Evolutionary conservation across 2,329 filamentous ascomycete species (phyloP).

Genomic region (Aspergillus terreus): DNA sequence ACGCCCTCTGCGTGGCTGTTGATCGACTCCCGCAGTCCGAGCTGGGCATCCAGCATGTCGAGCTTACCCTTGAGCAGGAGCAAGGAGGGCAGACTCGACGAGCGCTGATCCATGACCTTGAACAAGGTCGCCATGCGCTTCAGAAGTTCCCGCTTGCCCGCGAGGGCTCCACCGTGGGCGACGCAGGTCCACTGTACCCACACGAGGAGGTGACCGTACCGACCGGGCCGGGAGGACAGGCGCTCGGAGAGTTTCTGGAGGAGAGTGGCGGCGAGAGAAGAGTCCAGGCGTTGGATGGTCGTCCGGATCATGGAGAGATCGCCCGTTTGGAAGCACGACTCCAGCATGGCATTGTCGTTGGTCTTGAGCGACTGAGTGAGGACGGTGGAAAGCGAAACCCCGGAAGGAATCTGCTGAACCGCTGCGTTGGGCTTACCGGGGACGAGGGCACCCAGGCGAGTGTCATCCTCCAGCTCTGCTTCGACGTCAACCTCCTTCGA

Average conservation of each 20-base stretch:
- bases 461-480: constrained; percentile 45
- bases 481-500: constrained; percentile 72
- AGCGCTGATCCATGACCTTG: constrained; percentile 81
- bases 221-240: constrained; percentile 79
- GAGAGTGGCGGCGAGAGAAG: constrained; percentile 71
- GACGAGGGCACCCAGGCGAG: constrained; percentile 43
- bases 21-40: constrained; percentile 71
- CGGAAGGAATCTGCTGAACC: constrained; percentile 59
- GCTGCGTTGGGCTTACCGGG: constrained; percentile 44
- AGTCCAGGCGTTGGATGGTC: constrained; percentile 88
- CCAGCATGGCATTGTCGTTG: constrained; percentile 83
- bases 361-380: constrained; percentile 89
- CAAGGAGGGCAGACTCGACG: constrained; percentile 75
- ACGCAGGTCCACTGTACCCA: constrained; percentile 97
- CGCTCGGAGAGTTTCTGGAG: constrained; percentile 82
- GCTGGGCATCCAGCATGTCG: constrained; percentile 88
- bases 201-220: constrained; percentile 83
- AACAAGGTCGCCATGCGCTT: constrained; percentile 74
- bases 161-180: constrained; percentile 85
- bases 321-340: constrained; percentile 81
- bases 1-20: constrained; percentile 46
- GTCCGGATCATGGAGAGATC: constrained; percentile 74
- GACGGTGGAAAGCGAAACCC: constrained; percentile 84
- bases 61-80: constrained; percentile 90
- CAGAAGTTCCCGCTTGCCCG: constrained; percentile 78